phyloP scores from a whole-genome alignment of 371 early-diverging fungal genomes.

The Syncephalastrum contaminatum region DNA sequence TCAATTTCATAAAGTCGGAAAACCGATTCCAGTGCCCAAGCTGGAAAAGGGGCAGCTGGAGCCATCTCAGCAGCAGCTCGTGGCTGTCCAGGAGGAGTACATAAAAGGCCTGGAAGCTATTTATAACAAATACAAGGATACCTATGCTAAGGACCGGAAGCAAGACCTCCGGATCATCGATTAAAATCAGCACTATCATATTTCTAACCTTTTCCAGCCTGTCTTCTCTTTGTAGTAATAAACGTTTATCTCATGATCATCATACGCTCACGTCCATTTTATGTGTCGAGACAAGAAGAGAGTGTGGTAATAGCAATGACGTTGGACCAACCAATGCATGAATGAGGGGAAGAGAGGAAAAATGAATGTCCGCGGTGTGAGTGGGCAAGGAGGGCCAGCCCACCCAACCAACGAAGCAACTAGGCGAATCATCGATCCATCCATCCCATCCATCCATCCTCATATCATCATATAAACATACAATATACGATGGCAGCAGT shows the following conservation, averaged over 20 bases:
- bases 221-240: too few species aligned
- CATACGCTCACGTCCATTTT: too few species aligned
- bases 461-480: conserved; percentile 1
- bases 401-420: not conserved
- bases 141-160: conserved; percentile 63
- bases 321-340: too few species aligned
- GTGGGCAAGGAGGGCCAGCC: not conserved
- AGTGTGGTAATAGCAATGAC: too few species aligned
- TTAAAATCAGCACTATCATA: conserved; percentile 14
- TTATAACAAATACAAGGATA: conserved; percentile 71
- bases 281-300: too few species aligned
- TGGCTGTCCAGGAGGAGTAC: conserved; percentile 61
- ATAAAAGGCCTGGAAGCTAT: conserved; percentile 58
- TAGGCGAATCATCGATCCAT: too few species aligned
- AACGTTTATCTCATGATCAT: too few species aligned
- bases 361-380: too few species aligned
- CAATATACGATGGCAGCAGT: conserved; percentile 11
- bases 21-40: conserved; percentile 62
- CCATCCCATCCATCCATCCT: conserved; percentile 4
- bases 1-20: conserved; percentile 51
- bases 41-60: conserved; percentile 45
- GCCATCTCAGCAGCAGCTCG: conserved; percentile 67
- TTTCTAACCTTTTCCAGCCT: too few species aligned
- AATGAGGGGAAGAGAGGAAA: too few species aligned
- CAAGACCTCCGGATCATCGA: conserved; percentile 59